A percentile compares a stretch with the other conserved stretches of the same genome.
These are phyloP conservation scores for Pseudopithomyces chartarum DNA, from an alignment of 2,329 filamentous ascomycete genomes.

Conservation along the genomic window DNA sequence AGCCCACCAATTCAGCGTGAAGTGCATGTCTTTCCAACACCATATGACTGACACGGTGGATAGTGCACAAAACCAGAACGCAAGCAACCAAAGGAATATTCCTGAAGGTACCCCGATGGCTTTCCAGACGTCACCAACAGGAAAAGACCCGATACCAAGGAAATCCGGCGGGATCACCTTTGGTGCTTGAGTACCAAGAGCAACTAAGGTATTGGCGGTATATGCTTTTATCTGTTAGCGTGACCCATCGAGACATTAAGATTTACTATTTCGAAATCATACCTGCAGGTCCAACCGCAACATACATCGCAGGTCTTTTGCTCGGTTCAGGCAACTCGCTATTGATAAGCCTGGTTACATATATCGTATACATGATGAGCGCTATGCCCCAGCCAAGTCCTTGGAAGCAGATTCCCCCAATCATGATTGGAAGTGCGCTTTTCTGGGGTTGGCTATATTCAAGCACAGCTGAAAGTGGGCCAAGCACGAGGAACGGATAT, in stretches of 20 bases:
- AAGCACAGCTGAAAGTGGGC: slow-evolving; percentile 42
- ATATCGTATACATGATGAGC: slow-evolving; percentile 70
- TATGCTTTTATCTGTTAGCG: slow-evolving; percentile 16
- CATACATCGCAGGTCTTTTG: slow-evolving; percentile 55
- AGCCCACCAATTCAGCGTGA: slow-evolving; percentile 54
- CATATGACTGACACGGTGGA: slow-evolving; percentile 44
- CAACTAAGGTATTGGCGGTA: slow-evolving; percentile 33
- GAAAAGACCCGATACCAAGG: slow-evolving; percentile 37
- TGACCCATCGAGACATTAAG: background rate
- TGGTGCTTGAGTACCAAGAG: slow-evolving; percentile 50
- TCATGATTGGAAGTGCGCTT: slow-evolving; percentile 25
- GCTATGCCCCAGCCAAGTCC: slow-evolving; percentile 70
- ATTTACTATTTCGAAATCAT: too few relatives aligned
- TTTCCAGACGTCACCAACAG: slow-evolving; percentile 45
- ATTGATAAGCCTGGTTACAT: slow-evolving; percentile 73
- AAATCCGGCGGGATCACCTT: slow-evolving; percentile 40
- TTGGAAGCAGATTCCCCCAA: slow-evolving; percentile 70
- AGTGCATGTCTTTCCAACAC: slow-evolving; percentile 45
- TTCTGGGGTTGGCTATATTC: slow-evolving; percentile 40
- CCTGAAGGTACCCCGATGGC: slow-evolving; percentile 49
- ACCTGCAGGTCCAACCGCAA: slow-evolving; percentile 51
- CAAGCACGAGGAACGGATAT: slow-evolving; percentile 43
- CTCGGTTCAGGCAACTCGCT: slow-evolving; percentile 54
- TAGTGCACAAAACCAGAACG: slow-evolving; percentile 57
- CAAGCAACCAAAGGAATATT: slow-evolving; percentile 55